Conservation (phyloP, 805 yeast species). For the Tetrapisispora phaffii region DNA sequence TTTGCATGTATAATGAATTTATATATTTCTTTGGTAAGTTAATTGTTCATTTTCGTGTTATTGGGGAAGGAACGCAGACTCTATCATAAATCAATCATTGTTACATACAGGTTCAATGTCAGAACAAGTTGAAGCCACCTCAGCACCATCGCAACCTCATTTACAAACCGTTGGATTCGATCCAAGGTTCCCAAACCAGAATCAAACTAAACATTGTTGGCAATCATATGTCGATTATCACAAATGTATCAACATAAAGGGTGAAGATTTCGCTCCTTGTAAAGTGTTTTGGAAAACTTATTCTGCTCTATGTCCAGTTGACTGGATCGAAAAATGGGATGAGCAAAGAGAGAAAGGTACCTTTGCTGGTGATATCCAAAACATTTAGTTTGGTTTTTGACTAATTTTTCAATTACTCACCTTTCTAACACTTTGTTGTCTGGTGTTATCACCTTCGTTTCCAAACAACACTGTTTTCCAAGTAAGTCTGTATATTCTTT, state of each 20-base stretch:
- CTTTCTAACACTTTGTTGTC: too few relatives aligned
- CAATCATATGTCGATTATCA: conserved; percentile 96
- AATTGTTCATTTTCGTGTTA: too few relatives aligned
- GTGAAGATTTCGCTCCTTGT: conserved; percentile 98
- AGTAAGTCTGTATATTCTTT: conserved; percentile 2
- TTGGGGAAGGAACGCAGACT: too few relatives aligned
- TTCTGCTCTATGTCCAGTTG: conserved; percentile 74
- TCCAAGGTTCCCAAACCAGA: conserved; percentile 92
- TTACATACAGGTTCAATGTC: conserved; percentile 5
- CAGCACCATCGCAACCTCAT: conserved; percentile 27
- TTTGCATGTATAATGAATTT: too few relatives aligned
- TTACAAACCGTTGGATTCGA: conserved; percentile 67
- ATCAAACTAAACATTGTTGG: conserved; percentile 98
- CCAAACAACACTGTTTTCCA: neutral
- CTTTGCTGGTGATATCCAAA: conserved; percentile 34
- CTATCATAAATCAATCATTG: too few relatives aligned
- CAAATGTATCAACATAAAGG: conserved; percentile 93
- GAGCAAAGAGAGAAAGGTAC: conserved; percentile 64
- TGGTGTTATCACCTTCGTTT: neutral
- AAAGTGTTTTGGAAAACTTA: conserved; percentile 87
- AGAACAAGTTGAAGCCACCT: conserved; percentile 7
- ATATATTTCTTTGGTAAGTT: too few relatives aligned
- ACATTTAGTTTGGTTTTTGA: neutral
- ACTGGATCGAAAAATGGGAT: conserved; percentile 83
- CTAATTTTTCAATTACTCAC: neutral